A percentile compares a stretch with the other conserved stretches of the same genome.
Evolutionary conservation across 352 stramenopile genomes (phyloP).

Genomic region (Globisporangium splendens): DNA sequence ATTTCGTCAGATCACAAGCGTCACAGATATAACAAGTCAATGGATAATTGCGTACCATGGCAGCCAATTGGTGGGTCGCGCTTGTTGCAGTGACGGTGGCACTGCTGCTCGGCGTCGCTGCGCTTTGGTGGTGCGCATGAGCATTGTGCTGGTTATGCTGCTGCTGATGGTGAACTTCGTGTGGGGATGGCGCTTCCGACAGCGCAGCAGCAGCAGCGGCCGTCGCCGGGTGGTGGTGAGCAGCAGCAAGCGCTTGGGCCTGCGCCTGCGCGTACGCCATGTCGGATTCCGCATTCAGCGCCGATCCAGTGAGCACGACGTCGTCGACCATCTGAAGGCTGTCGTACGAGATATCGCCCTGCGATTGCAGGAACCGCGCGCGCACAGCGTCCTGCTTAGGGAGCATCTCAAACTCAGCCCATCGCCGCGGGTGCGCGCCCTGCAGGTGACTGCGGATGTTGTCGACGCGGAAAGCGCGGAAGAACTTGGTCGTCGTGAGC

Average conservation of each 20-base stretch:
- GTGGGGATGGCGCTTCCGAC: too few relatives aligned
- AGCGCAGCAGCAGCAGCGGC: slow-evolving; percentile 25
- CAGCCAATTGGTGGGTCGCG: background rate
- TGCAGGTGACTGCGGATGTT: slow-evolving; percentile 85
- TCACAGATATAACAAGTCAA: background rate
- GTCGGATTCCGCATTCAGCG: slow-evolving; percentile 48
- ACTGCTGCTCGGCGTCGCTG: background rate
- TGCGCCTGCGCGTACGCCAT: slow-evolving; percentile 53
- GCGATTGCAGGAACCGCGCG: slow-evolving; percentile 54
- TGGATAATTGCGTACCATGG: slow-evolving; percentile 30
- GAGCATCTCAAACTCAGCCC: slow-evolving; percentile 75
- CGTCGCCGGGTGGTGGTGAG: slow-evolving; percentile 19
- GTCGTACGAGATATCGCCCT: slow-evolving; percentile 66
- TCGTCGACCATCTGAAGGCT: slow-evolving; percentile 65
- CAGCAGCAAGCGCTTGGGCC: slow-evolving; percentile 23
- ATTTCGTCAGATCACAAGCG: background rate
- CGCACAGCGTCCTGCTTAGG: slow-evolving; percentile 68
- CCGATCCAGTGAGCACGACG: slow-evolving; percentile 53
- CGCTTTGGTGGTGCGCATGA: background rate
- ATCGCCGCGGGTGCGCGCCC: slow-evolving; percentile 68
- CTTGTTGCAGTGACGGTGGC: background rate
- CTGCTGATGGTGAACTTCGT: slow-evolving; percentile 17
- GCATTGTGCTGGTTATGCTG: background rate
- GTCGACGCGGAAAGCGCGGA: slow-evolving; percentile 79
- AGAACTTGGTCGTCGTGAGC: slow-evolving; percentile 86